These are phyloP conservation scores for Malus asiatica DNA, from an alignment of 306 rosid species.

Conservation along the genomic window DNA sequence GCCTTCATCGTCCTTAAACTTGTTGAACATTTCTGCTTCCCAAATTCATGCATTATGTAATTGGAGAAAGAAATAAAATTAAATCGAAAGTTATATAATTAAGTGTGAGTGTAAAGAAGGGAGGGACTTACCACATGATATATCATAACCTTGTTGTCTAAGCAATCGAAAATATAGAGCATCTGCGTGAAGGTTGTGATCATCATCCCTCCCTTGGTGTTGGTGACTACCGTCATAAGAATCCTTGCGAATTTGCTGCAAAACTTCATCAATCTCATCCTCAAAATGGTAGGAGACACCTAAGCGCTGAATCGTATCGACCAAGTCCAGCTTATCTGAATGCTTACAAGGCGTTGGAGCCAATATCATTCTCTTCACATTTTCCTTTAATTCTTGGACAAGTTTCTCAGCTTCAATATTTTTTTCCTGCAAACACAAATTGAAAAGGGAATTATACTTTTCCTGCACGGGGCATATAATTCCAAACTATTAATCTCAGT, in stretches of 20 bases:
- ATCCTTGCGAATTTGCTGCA: conserved; percentile 7
- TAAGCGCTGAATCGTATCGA: conserved; percentile 24
- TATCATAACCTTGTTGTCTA: conserved; percentile 28
- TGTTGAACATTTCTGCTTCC: conserved; percentile 6
- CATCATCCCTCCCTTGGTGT: not conserved
- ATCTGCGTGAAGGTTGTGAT: not conserved
- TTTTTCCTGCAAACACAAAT: not conserved
- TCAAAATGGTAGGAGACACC: conserved; percentile 27
- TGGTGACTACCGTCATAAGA: not conserved
- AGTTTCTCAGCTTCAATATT: not conserved
- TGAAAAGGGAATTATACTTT: not conserved
- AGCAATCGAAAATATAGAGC: conserved; percentile 35
- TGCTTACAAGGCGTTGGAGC: not conserved
- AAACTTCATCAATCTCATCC: conserved; percentile 16
- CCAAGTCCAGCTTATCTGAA: conserved; percentile 9
- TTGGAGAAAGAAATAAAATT: not conserved
- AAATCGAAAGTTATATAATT: not conserved
- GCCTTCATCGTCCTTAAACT: not conserved
- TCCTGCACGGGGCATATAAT: not conserved
- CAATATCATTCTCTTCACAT: conserved; percentile 20
- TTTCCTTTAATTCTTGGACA: conserved; percentile 18
- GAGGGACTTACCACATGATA: conserved; percentile 14
- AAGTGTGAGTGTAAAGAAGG: not conserved
- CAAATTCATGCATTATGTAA: not conserved
- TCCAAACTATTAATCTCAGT: not conserved